Conservation (phyloP, 73 alveolate species). For the Uronychia setigera region DNA sequence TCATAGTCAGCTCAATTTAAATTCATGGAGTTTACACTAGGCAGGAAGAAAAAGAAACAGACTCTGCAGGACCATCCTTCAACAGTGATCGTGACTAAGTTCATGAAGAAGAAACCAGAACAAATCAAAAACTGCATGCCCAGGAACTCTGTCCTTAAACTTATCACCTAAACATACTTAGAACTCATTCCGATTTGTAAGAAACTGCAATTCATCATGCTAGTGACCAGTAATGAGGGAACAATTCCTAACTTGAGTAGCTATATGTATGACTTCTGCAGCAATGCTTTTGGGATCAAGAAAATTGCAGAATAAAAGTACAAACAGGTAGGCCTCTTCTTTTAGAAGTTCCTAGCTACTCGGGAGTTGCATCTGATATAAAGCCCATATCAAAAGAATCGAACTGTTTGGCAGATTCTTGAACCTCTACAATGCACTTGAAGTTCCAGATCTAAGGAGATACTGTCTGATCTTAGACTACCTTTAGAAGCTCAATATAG, state of each 20-base stretch:
- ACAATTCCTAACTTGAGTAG: background rate
- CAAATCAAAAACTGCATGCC: background rate
- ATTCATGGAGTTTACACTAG: background rate
- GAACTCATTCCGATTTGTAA: background rate
- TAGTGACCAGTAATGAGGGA: conserved; percentile 1
- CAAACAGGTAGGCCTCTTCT: too few relatives aligned
- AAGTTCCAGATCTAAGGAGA: background rate
- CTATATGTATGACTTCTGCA: background rate
- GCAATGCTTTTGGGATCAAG: background rate
- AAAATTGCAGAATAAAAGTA: background rate
- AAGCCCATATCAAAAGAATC: background rate
- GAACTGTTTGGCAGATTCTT: background rate
- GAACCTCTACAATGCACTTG: background rate
- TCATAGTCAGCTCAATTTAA: background rate
- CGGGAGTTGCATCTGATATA: background rate
- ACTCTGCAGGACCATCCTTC: background rate
- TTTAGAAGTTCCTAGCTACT: too few relatives aligned
- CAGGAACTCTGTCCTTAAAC: background rate
- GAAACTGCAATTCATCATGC: background rate
- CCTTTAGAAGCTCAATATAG: too few relatives aligned
- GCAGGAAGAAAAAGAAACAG: background rate
- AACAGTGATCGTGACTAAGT: background rate
- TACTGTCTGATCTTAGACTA: too few relatives aligned
- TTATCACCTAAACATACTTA: background rate
- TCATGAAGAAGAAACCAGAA: background rate